Percentiles rank a stretch among this genome's conserved stretches.
These are phyloP conservation scores for Neonectria hederae DNA, from an alignment of 2,329 filamentous ascomycete genomes.

Conservation along the genomic window DNA sequence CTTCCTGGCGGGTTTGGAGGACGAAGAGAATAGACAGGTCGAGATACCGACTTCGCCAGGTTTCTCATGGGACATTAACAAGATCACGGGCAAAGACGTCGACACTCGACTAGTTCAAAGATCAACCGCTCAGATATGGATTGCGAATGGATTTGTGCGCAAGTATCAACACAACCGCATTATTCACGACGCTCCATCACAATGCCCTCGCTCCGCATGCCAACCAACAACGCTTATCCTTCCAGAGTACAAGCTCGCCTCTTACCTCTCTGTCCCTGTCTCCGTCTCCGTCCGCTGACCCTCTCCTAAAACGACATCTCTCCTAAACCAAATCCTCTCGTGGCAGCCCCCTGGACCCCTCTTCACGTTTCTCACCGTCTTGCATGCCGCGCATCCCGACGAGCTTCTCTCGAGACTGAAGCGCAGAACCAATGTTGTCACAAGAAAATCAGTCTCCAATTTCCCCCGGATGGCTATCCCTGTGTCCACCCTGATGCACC, in stretches of 20 bases:
- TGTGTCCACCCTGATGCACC: constrained; percentile 8
- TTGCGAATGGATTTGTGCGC: constrained; percentile 33
- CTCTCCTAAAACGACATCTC: neutral
- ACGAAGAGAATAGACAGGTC: constrained; percentile 8
- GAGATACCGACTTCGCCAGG: too few species aligned
- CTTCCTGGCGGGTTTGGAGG: constrained; percentile 24
- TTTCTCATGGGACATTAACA: neutral
- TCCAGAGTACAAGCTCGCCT: constrained; percentile 41
- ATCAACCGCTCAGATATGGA: constrained; percentile 27
- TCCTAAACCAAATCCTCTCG: constrained; percentile 1
- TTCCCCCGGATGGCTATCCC: constrained; percentile 1
- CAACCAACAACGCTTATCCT: constrained; percentile 39
- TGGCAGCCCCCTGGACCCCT: neutral
- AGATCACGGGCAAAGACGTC: neutral
- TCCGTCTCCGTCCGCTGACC: constrained; percentile 9
- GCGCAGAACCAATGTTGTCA: constrained; percentile 6
- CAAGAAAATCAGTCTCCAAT: constrained; percentile 15
- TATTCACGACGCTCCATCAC: constrained; percentile 39
- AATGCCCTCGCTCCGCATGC: constrained; percentile 28
- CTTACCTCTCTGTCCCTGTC: constrained; percentile 26
- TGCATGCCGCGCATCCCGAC: neutral
- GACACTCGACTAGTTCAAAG: neutral
- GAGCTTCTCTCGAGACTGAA: neutral
- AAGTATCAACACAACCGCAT: constrained; percentile 38
- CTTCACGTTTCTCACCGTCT: constrained; percentile 10